A percentile compares a stretch with the other conserved stretches of the same genome.
Conservation (phyloP, 257 asterid species). For the Oldenlandia corymbosa region DNA sequence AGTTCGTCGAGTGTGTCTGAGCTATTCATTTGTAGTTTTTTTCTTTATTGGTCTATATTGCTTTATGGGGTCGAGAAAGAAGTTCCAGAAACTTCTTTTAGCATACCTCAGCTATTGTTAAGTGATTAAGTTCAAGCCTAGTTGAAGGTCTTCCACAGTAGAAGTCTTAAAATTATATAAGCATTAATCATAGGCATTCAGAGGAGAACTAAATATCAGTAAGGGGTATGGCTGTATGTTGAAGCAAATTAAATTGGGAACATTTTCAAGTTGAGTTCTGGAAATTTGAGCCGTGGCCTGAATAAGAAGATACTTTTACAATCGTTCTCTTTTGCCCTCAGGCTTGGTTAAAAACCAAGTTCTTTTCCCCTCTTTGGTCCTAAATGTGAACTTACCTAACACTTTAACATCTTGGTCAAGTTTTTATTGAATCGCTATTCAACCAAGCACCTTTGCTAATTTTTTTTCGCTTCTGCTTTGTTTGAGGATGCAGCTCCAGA, state of each 20-base stretch:
- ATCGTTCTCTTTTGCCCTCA: too few species aligned
- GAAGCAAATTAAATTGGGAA: neutral
- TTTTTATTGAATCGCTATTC: neutral
- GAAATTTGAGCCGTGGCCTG: neutral
- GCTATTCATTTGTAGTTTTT: neutral
- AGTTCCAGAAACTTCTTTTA: neutral
- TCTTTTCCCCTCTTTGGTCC: too few species aligned
- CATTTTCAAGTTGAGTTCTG: neutral
- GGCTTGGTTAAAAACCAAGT: too few species aligned
- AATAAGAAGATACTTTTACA: neutral
- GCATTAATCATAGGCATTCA: neutral
- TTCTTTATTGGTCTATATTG: neutral
- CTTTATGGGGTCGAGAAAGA: neutral
- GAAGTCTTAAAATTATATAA: slow-evolving; percentile 4
- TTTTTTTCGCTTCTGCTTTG: neutral
- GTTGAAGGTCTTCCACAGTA: neutral
- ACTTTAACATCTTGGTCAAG: neutral
- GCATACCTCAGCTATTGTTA: neutral
- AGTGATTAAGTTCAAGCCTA: neutral
- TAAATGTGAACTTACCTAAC: neutral
- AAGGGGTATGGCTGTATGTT: neutral
- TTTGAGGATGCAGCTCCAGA: slow-evolving; percentile 66
- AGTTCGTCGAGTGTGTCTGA: neutral
- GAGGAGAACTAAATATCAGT: neutral
- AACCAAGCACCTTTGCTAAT: neutral